These are phyloP conservation scores for Candida sakaeoensis DNA, from an alignment of 805 yeast genomes.

Conservation along the genomic window DNA sequence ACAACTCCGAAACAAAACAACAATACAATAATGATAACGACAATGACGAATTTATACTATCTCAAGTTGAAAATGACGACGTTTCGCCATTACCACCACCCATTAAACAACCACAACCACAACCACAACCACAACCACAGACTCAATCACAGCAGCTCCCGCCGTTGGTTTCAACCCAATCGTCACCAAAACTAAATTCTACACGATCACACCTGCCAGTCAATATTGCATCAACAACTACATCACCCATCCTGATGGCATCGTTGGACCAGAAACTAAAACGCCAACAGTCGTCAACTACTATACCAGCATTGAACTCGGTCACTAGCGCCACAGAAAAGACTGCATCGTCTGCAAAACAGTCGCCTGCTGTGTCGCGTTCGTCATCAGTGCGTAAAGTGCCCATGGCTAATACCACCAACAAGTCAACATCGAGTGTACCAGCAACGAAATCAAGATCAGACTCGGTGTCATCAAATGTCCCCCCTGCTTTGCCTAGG, in stretches of 20 bases:
- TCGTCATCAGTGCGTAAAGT: conserved; percentile 3
- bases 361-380: conserved; percentile 2
- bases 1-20: conserved; percentile 2
- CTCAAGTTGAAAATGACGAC: conserved; percentile 8
- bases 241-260: conserved; percentile 9
- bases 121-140: neutral
- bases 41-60: conserved; percentile 7
- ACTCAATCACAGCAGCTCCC: conserved; percentile 2
- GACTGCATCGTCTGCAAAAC: conserved; percentile 1
- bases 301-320: neutral
- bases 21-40: neutral
- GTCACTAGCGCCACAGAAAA: neutral
- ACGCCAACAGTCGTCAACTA: conserved; percentile 2
- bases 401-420: neutral
- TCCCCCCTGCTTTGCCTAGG: conserved; percentile 29
- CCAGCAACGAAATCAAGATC: conserved; percentile 1
- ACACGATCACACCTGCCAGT: conserved; percentile 7
- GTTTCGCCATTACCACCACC: conserved; percentile 7
- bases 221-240: conserved; percentile 6
- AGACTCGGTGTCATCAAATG: conserved; percentile 8
- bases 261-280: conserved; percentile 9
- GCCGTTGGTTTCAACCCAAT: neutral
- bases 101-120: conserved; percentile 10
- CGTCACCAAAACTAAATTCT: conserved; percentile 7
- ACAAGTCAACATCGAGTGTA: conserved; percentile 2